Evolutionary conservation across 2,329 filamentous ascomycete species (phyloP).

Genomic region (Beauveria caledonica): DNA sequence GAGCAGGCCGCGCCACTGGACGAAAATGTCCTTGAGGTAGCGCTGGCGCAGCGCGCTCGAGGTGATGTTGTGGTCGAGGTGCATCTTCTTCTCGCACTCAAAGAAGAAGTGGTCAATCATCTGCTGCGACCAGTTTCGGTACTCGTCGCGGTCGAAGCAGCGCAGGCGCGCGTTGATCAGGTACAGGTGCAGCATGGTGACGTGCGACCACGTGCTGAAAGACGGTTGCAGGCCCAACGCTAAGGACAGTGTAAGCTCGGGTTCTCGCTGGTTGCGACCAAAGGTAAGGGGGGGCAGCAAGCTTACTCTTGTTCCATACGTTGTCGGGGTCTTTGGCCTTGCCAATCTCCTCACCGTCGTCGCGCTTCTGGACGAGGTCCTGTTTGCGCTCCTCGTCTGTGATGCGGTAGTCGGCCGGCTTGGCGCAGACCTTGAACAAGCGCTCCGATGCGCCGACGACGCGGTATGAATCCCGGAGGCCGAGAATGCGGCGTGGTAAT

Average conservation of each 20-base stretch:
- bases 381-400: slow-evolving; percentile 58
- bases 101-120: slow-evolving; percentile 94
- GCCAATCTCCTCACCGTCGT: slow-evolving; percentile 76
- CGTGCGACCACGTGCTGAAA: slow-evolving; percentile 92
- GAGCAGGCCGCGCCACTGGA: slow-evolving; percentile 84
- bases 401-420: slow-evolving; percentile 69
- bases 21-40: slow-evolving; percentile 79
- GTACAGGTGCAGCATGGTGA: slow-evolving; percentile 96
- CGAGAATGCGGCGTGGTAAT: slow-evolving; percentile 23
- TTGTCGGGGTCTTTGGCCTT: slow-evolving; percentile 22
- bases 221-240: slow-evolving; percentile 74
- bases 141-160: slow-evolving; percentile 60
- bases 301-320: slow-evolving; percentile 67
- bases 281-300: not conserved
- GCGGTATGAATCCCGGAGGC: slow-evolving; percentile 50
- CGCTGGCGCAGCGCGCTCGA: slow-evolving; percentile 52
- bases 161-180: slow-evolving; percentile 77
- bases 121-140: slow-evolving; percentile 77
- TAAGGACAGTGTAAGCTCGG: slow-evolving; percentile 26
- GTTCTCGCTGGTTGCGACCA: not conserved
- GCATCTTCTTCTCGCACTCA: slow-evolving; percentile 77
- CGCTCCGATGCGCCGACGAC: slow-evolving; percentile 72
- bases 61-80: slow-evolving; percentile 64
- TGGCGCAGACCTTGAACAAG: slow-evolving; percentile 67
- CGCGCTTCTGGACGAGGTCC: slow-evolving; percentile 59